These are phyloP conservation scores for Cladosporium cucumerinum DNA, from an alignment of 2,329 filamentous ascomycete species.

Conservation along the genomic window DNA sequence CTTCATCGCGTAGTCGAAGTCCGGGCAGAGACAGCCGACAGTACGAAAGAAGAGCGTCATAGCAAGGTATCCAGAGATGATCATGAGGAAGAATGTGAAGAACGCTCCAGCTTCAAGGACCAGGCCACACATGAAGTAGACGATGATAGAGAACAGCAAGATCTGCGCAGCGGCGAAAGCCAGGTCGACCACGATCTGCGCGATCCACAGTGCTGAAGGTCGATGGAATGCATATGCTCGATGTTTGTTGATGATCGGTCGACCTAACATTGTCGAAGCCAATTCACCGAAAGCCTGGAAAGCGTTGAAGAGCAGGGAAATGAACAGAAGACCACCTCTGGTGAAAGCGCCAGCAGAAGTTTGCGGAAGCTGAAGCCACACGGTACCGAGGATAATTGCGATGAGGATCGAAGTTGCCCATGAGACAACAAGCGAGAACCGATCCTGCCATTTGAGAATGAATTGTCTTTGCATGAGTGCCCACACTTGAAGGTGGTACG, in stretches of 20 bases:
- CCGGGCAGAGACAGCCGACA: slow-evolving; percentile 69
- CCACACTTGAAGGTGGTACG: slow-evolving; percentile 79
- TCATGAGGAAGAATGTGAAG: slow-evolving; percentile 67
- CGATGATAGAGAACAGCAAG: slow-evolving; percentile 67
- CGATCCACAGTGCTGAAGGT: slow-evolving; percentile 78
- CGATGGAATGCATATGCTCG: slow-evolving; percentile 78
- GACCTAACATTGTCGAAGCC: slow-evolving; percentile 68
- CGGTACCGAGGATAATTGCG: slow-evolving; percentile 74
- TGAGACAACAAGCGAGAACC: slow-evolving; percentile 69
- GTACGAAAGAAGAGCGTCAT: slow-evolving; percentile 79
- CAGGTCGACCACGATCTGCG: slow-evolving; percentile 72
- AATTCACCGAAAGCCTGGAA: slow-evolving; percentile 82
- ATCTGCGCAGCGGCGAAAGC: slow-evolving; percentile 70
- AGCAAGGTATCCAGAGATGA: slow-evolving; percentile 40
- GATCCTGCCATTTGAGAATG: slow-evolving; percentile 80
- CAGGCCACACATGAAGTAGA: slow-evolving; percentile 75
- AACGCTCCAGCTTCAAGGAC: slow-evolving; percentile 69
- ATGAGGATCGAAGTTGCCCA: slow-evolving; percentile 71
- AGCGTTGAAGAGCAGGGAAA: slow-evolving; percentile 78
- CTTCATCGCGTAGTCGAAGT: slow-evolving; percentile 83
- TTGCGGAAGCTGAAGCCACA: slow-evolving; percentile 68
- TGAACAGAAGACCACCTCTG: slow-evolving; percentile 77
- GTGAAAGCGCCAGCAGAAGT: slow-evolving; percentile 69
- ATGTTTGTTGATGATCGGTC: slow-evolving; percentile 79
- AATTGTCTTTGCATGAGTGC: slow-evolving; percentile 81